Conservation (phyloP, 1,284 basidiomycete species). For the Pholiota adiposa region DNA sequence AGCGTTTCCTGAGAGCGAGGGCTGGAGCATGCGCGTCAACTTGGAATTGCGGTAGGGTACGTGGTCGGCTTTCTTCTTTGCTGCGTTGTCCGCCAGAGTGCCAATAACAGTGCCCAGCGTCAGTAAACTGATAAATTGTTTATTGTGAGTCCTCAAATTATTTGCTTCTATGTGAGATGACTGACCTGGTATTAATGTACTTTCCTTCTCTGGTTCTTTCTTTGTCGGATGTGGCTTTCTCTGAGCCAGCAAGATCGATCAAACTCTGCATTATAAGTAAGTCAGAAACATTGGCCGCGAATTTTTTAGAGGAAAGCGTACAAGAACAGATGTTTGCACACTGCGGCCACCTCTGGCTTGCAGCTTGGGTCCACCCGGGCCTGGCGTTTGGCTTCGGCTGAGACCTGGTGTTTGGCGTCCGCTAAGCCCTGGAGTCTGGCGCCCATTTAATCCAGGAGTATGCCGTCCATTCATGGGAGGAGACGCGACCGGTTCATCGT, state of each 20-base stretch:
- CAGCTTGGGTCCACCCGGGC: constrained; percentile 64
- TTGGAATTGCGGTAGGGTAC: constrained; percentile 97
- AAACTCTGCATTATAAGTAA: constrained; percentile 60
- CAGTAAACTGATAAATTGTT: constrained; percentile 61
- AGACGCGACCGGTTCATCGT: constrained; percentile 31
- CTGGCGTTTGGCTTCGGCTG: constrained; percentile 57
- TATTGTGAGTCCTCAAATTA: neutral
- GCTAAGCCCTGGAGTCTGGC: constrained; percentile 39
- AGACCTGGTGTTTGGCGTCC: constrained; percentile 56
- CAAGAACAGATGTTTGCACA: constrained; percentile 82
- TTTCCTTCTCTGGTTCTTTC: constrained; percentile 91
- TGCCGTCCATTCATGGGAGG: constrained; percentile 26
- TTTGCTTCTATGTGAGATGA: constrained; percentile 1
- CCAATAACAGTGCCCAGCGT: constrained; percentile 91
- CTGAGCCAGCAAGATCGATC: constrained; percentile 97
- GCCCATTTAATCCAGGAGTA: constrained; percentile 33
- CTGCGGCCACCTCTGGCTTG: constrained; percentile 75
- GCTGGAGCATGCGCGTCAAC: constrained; percentile 92
- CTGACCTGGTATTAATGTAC: constrained; percentile 88
- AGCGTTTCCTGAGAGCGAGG: constrained; percentile 93
- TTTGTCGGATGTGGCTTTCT: constrained; percentile 93
- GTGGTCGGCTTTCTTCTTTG: constrained; percentile 81
- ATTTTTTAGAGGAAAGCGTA: constrained; percentile 37
- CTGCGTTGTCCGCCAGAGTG: constrained; percentile 85
- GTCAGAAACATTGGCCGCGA: constrained; percentile 8